phyloP scores from a whole-genome alignment of 2,329 filamentous ascomycete genomes.

The Mycosphaerelloides madeirae region DNA sequence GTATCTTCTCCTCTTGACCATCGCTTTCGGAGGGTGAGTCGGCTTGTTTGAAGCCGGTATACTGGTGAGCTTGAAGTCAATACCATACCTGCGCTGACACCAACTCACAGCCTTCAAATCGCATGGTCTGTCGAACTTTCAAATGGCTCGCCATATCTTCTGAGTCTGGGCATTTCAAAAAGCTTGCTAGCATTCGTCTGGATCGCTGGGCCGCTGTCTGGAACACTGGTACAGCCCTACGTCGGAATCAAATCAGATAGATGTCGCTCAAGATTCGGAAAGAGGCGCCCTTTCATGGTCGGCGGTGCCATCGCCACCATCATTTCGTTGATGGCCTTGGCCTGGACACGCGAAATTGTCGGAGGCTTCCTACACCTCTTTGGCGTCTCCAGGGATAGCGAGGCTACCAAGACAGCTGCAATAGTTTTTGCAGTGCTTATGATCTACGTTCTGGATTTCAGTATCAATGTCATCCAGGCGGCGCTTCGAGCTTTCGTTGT shows the following conservation, averaged over 20 bases:
- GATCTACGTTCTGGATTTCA: constrained; percentile 88
- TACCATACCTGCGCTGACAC: constrained; percentile 3
- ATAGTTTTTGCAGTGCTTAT: constrained; percentile 78
- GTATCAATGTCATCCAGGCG: constrained; percentile 94
- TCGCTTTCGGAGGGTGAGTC: constrained; percentile 68
- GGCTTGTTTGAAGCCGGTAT: neutral
- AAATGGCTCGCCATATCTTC: constrained; percentile 68
- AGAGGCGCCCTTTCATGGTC: constrained; percentile 50
- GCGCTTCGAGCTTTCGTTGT: constrained; percentile 88
- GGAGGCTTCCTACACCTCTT: constrained; percentile 64
- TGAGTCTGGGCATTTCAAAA: constrained; percentile 50
- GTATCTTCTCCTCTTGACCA: constrained; percentile 80
- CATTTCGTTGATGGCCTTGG: constrained; percentile 45
- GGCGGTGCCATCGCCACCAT: constrained; percentile 48
- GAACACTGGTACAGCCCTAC: constrained; percentile 51
- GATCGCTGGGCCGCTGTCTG: constrained; percentile 54
- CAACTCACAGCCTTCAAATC: constrained; percentile 65
- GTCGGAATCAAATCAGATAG: constrained; percentile 52
- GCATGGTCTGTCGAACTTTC: constrained; percentile 95
- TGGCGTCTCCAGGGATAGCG: constrained; percentile 62
- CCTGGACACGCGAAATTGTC: constrained; percentile 54
- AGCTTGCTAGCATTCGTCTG: constrained; percentile 50
- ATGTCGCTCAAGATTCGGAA: constrained; percentile 45
- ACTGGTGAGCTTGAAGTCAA: neutral
- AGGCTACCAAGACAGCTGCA: constrained; percentile 58